Evolutionary conservation across 148 eudicot species (phyloP), one percentile per base, ranked within the genome.

Genomic region (Arbutus unedo): DNA sequence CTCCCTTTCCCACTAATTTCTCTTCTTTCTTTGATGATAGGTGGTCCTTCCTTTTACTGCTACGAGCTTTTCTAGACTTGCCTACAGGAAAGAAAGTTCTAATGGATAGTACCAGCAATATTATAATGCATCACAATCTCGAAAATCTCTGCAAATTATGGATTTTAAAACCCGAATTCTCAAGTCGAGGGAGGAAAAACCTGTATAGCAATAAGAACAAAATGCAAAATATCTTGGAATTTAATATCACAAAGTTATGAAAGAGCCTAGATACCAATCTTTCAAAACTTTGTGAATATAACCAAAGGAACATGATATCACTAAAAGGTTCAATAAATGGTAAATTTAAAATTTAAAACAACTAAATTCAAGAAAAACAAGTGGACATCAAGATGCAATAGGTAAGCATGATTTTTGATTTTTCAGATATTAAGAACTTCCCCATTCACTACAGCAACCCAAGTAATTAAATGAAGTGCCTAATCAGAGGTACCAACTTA

Each of bases 21-120:
- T 84, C 82, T 15, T 77, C 71, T 56, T 88, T 81, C 78, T 50
- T 81, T 50, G 88, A 75, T 76, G 76, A 18, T 82, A 19, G 55
- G 38, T 48, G 84, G 18, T 44, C 81, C 81, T 90, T 92, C 77
- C 10, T 68, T 85, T 85, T 85, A 25, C 4, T 60, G 83, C 84
- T 87, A 59, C 66, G 85, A 79, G 87, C 67, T 47, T 90, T 90
- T 83, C 85, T 90, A 55, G 82, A 83, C 87, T 92, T 88, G 82
- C 83, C 92, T 92, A 79, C 62, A 90, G 74, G 25, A 78, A 15
- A 70, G 64, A 44, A 49, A 66, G 10, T 64, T 44, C n/a, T 31
- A 48, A 73, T 80, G 31, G 31, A 71, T 51, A 80, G 31, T 50
- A 49, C 21, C 49, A 43, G 64, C 49, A n/a, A 77, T 43, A 44